Evolutionary conservation across 352 stramenopile genomes (phyloP).

Genomic region (Globisporangium orthogonon): DNA sequence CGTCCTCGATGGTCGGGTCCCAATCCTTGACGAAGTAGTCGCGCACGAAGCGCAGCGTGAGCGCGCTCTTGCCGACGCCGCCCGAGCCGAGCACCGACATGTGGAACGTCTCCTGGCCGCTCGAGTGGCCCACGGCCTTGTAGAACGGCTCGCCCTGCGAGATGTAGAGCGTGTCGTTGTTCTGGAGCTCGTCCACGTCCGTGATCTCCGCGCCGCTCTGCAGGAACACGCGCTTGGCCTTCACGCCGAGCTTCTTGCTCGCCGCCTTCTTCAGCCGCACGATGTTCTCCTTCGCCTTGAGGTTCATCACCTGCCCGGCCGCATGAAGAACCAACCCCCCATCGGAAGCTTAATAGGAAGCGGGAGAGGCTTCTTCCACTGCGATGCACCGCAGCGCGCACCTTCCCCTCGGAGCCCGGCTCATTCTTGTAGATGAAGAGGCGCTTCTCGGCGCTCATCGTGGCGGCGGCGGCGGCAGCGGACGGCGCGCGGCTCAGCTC

Average conservation of each 20-base stretch:
- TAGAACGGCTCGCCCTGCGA: conserved; percentile 84
- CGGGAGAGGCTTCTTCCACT: neutral
- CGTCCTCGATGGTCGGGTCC: conserved; percentile 90
- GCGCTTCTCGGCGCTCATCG: conserved; percentile 72
- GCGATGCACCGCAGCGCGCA: conserved; percentile 10
- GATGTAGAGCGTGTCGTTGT: conserved; percentile 87
- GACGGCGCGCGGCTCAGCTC: neutral
- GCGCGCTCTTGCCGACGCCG: conserved; percentile 88
- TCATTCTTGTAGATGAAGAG: conserved; percentile 88
- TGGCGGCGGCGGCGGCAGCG: neutral
- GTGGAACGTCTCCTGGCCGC: conserved; percentile 79
- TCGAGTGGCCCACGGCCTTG: conserved; percentile 55
- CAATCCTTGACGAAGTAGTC: conserved; percentile 90
- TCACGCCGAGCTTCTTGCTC: conserved; percentile 81
- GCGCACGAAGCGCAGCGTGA: conserved; percentile 87
- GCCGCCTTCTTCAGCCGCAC: conserved; percentile 73
- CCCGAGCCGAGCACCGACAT: conserved; percentile 85
- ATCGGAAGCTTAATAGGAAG: neutral
- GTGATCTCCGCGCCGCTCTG: conserved; percentile 78
- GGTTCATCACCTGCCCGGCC: conserved; percentile 58
- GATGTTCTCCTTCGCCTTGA: conserved; percentile 67
- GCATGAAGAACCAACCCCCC: neutral
- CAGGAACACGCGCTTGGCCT: conserved; percentile 74
- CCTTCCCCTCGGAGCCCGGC: conserved; percentile 73
- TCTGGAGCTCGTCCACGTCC: conserved; percentile 83